Conservation (phyloP, 148 eudicot genomes). For the Amaranthus cruentus region DNA sequence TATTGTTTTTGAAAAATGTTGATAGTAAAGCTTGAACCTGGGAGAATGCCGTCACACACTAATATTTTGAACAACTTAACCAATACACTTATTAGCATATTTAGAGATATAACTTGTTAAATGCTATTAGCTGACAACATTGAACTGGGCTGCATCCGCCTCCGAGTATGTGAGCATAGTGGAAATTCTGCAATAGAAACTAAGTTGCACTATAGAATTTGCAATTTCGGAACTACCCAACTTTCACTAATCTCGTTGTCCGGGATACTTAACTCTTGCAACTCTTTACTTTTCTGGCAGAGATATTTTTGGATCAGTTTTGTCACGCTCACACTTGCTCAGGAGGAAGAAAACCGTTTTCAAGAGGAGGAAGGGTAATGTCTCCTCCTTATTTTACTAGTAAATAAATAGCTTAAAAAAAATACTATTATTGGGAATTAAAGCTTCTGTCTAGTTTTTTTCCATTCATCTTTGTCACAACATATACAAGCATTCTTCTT, state of each 20-base stretch:
- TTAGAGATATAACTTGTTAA: no score
- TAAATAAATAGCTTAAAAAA: neutral
- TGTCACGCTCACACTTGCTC: constrained; percentile 90
- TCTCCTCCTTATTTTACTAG: constrained; percentile 3
- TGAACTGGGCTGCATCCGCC: no score
- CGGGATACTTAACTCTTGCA: neutral
- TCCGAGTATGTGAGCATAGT: neutral
- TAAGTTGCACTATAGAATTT: neutral
- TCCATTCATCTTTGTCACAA: neutral
- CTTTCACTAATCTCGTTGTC: neutral
- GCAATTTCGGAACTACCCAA: neutral
- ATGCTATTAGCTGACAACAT: no score
- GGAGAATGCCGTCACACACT: no score
- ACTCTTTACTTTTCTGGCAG: constrained; percentile 31
- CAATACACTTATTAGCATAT: no score
- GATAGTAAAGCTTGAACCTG: neutral
- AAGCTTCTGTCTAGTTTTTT: neutral
- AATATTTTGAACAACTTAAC: no score
- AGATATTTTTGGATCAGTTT: constrained; percentile 79
- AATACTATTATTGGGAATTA: neutral
- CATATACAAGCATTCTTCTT: no score
- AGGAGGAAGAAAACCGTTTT: constrained; percentile 57
- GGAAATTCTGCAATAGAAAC: neutral
- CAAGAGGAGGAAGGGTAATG: constrained; percentile 73
- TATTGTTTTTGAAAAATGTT: no score